Evolutionary conservation across 805 yeast species (phyloP), one percentile per base, ranked within the genome.

Genomic region (Pichia insulana): DNA sequence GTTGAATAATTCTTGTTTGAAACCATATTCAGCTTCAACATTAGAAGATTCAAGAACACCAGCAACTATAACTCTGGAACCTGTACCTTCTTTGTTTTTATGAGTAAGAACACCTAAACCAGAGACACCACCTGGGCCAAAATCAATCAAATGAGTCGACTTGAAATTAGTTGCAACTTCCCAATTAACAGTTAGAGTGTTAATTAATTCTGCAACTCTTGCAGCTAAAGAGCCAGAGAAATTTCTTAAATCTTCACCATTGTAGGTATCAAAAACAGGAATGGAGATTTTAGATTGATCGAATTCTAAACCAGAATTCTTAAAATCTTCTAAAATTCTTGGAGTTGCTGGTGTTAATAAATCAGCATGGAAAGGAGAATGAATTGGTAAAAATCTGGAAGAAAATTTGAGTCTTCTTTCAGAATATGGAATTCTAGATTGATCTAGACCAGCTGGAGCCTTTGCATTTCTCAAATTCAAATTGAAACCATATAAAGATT

Each of bases 51-150:
- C 96, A 46, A 92, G 69, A 49, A 92, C 80, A 63, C 97, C 97
- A 40, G 95, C 97, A 53, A 94, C 76, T 55, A 92, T 86, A 50
- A 90, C 71, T 66, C 99, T 83, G 39, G 84, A 83, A 66, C 99
- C 99, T 40, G 97, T 87, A 65, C 99, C 99, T 57, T 92, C 98
- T 67, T 90, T 92, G 73, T 90, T 92, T 68, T 95, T 83, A 68
- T 88, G 96, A 44, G 98, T 92, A 55, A 92, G 74, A 48, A 84
- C 84, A 68, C 98, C 98, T 52, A 92, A 73, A 56, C 98, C 99
- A 36, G 97, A 85, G 31, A 86, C 80, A 55, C 97, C 97, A 67
- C 99, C 98, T 48, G 98, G 99, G 62, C 99, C 99, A 56, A 92
- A 92, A 68, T 92, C 99, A 49, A 92, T 64, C 55, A 92, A 76